These are phyloP conservation scores for Cystobasidiopsis lactophilus DNA, from an alignment of 768 basidiomycete genomes.

Conservation along the genomic window DNA sequence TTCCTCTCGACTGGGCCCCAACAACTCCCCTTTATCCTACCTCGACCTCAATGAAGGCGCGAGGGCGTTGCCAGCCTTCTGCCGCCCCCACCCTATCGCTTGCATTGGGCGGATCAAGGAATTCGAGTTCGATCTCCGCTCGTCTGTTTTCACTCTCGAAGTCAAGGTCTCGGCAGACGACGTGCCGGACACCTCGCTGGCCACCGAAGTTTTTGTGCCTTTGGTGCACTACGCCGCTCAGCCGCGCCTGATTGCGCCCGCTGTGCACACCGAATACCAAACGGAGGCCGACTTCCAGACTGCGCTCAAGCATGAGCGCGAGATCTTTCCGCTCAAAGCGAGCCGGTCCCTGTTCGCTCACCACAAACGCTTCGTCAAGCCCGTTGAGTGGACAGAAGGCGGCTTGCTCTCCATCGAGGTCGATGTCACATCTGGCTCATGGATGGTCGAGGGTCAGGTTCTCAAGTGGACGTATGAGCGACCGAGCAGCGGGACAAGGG, in stretches of 20 bases:
- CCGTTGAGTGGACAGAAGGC: not conserved
- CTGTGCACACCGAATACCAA: not conserved
- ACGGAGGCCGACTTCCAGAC: not conserved
- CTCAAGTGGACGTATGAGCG: constrained; percentile 14
- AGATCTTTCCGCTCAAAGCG: not conserved
- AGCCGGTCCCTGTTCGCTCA: not conserved
- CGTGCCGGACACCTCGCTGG: constrained; percentile 26
- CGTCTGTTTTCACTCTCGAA: constrained; percentile 45
- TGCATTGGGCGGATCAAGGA: constrained; percentile 45
- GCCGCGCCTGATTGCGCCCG: constrained; percentile 18
- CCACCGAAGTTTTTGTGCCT: constrained; percentile 83
- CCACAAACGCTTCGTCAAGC: not conserved
- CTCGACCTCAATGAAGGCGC: constrained; percentile 51
- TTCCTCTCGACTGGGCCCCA: not conserved
- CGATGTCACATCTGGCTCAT: constrained; percentile 22
- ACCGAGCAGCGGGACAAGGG: not conserved
- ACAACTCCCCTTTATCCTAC: not conserved
- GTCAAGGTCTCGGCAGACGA: constrained; percentile 45
- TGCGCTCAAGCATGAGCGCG: not conserved
- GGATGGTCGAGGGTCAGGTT: constrained; percentile 11
- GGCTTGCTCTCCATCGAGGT: constrained; percentile 25
- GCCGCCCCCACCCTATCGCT: constrained; percentile 56
- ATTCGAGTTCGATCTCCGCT: constrained; percentile 52
- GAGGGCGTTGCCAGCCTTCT: constrained; percentile 61
- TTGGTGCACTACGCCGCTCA: constrained; percentile 61